These are phyloP conservation scores for Rhizoclosmatium globosum DNA, from an alignment of 192 early-diverging fungal genomes.

Conservation along the genomic window DNA sequence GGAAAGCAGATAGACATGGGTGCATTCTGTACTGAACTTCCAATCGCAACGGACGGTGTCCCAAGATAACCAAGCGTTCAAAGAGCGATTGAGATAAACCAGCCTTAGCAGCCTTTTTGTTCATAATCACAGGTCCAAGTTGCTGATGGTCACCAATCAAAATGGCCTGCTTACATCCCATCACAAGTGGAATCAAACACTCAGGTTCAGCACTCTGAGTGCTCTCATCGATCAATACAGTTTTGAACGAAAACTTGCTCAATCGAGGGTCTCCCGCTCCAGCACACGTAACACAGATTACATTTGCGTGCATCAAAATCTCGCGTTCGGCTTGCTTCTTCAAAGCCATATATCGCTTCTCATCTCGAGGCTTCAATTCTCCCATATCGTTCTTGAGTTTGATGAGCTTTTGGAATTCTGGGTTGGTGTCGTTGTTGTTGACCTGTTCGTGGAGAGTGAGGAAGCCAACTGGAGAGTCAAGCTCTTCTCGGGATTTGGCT, in stretches of 20 bases:
- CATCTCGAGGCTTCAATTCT: constrained; percentile 89
- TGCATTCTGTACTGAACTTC: constrained; percentile 99
- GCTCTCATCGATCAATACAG: constrained; percentile 96
- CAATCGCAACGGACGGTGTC: constrained; percentile 91
- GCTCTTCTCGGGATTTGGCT: constrained; percentile 90
- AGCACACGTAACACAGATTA: constrained; percentile 96
- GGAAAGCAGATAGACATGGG: constrained; percentile 97
- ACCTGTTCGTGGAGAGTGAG: constrained; percentile 98
- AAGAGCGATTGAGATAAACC: constrained; percentile 96
- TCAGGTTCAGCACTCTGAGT: constrained; percentile 98
- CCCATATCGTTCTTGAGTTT: constrained; percentile 88
- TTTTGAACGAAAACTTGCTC: constrained; percentile 86
- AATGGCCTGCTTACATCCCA: constrained; percentile 95
- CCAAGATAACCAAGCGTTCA: constrained; percentile 92
- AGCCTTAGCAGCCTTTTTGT: constrained; percentile 94
- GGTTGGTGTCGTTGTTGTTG: constrained; percentile 91
- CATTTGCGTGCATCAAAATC: constrained; percentile 92
- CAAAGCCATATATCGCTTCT: constrained; percentile 83
- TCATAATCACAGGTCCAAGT: constrained; percentile 96
- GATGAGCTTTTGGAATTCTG: constrained; percentile 92
- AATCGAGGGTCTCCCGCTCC: constrained; percentile 97
- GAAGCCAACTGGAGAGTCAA: constrained; percentile 94
- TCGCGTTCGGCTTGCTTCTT: constrained; percentile 90
- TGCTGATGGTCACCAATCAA: constrained; percentile 99
- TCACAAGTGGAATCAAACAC: constrained; percentile 96